Evolutionary conservation across 2,329 filamentous ascomycete genomes (phyloP), one percentile per base, ranked within the genome.

Genomic region (Bipolaris cookei): DNA sequence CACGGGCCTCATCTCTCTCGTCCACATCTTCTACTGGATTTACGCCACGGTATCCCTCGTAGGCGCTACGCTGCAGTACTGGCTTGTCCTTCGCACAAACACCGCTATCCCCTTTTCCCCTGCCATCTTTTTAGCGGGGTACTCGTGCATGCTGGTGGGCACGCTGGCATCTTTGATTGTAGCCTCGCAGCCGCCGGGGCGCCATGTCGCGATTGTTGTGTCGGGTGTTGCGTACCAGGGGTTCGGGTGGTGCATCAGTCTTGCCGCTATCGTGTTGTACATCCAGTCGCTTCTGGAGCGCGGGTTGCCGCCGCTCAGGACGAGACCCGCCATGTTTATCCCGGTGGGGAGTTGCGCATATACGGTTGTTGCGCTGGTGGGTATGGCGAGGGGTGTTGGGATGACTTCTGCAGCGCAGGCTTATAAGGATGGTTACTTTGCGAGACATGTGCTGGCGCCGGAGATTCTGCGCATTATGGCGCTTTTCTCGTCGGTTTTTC

Each of bases 241-340:
- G 0, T 78, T 91, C 0, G 89, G 89, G 1, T 83, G 89, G 62
- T 81, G 84, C 13, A 82, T 91, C 11, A 83, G 86, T 1, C 79
- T 86, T 52, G 82, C 90, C 71, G 89, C 90, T 81, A 89, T 90
- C 66, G 80, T 86, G 0, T 83, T 87, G 68, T 90, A 88, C 79
- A 80, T 90, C 44, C 84, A 84, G 20, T 82, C 88, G 2, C 78
- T 91, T 8, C 86, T 91, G 82, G 82, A 86, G 59, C 79, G 80
- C 0, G 84, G 88, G 0, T 79, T 90, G 3, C 88, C 88, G 0
- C 72, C 78, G 58, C 78, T 82, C 3, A 84, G 87, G 63, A 83
- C 87, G 48, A 79, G 88, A 18, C 86, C 89, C 0, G 88, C 83
- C 0, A 82, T 91, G 67, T 91, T 90, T 78, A 90, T 91, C 78